Evolutionary conservation across 176 grass and related monocot genomes (phyloP), one percentile per base, ranked within the genome.

Genomic region (Metroxylon sagu): DNA sequence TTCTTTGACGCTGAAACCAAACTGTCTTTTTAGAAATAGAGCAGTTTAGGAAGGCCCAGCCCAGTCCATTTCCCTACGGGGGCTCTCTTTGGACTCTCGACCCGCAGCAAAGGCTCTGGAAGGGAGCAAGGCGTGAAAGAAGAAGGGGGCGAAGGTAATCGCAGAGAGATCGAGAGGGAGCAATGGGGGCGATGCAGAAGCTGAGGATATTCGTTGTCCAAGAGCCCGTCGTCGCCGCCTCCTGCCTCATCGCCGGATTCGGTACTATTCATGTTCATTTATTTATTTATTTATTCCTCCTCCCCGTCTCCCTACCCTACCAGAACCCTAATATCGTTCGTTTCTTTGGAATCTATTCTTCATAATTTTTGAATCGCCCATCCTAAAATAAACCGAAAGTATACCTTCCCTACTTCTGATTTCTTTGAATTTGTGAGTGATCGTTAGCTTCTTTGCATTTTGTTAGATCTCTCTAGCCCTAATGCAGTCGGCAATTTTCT

Each of bases 211-310:
- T 93, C 64, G 79, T 82, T 5, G 79, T 83, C 39, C 65, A 93
- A 64, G 85, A 99, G 71, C 94, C 88, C 0, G 81, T 99, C 53
- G 85, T 93, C 18, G 71, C 84, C 39, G 85, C 82, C n/a, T 99
- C 94, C 26, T 93, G 84, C 61, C 81, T 93, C 55, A 93, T 99
- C 82, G 94, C 85, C 27, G 82, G 88, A 62, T 74, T 99, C 21
- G 94, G 94, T 99, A 79, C 39, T 51, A 16, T 1, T 3, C 7
- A 0, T 23, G 21, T 29, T 39, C 14, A 8, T 35, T 14, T 0
- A 43, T 23, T 23, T 23, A 23, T 23, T 23, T 23, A 12, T 61
- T 19, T 8, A 16, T 4, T 16, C 18, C 5, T 29, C 5, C 52
- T 15, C 4, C 0, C 7, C 26, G 50, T 71, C 35, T 5, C 54